phyloP scores from a whole-genome alignment of 2,329 filamentous ascomycete genomes.

The Alternaria gaisen region DNA sequence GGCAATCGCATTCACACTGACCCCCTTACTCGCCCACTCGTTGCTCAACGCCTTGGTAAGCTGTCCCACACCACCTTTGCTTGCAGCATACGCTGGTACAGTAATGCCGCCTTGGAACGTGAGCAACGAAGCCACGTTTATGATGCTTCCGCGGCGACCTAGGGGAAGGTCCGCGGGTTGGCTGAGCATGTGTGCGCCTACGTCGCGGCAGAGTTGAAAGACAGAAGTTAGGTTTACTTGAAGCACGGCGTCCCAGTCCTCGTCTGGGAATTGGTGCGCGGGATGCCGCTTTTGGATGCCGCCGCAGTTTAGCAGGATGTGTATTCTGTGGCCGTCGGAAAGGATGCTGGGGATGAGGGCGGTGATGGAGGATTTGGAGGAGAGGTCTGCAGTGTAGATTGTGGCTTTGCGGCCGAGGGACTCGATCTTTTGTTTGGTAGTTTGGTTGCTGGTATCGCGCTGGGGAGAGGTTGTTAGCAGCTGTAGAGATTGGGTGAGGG shows the following conservation, averaged over 20 bases:
- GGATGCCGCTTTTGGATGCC: constrained; percentile 85
- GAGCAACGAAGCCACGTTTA: constrained; percentile 85
- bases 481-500: neutral
- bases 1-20: constrained; percentile 88
- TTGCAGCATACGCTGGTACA: constrained; percentile 86
- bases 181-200: constrained; percentile 79
- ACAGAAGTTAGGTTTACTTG: constrained; percentile 88
- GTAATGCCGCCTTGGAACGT: constrained; percentile 88
- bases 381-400: constrained; percentile 76
- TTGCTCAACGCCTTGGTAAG: constrained; percentile 86
- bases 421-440: constrained; percentile 70
- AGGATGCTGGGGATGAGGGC: constrained; percentile 68
- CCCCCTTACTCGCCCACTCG: constrained; percentile 81
- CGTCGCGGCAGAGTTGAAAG: constrained; percentile 79
- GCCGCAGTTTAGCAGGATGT: constrained; percentile 85
- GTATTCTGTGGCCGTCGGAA: constrained; percentile 69
- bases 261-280: constrained; percentile 76
- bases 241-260: constrained; percentile 81
- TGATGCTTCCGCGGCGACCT: constrained; percentile 72
- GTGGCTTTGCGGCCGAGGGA: constrained; percentile 70
- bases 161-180: constrained; percentile 59
- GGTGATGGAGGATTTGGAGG: constrained; percentile 67
- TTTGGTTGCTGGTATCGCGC: constrained; percentile 64
- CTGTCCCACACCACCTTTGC: constrained; percentile 85
- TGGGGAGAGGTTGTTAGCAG: constrained; percentile 36